phyloP scores from a whole-genome alignment of 1,139 yeast species.

The Debaryomyces coudertii region DNA sequence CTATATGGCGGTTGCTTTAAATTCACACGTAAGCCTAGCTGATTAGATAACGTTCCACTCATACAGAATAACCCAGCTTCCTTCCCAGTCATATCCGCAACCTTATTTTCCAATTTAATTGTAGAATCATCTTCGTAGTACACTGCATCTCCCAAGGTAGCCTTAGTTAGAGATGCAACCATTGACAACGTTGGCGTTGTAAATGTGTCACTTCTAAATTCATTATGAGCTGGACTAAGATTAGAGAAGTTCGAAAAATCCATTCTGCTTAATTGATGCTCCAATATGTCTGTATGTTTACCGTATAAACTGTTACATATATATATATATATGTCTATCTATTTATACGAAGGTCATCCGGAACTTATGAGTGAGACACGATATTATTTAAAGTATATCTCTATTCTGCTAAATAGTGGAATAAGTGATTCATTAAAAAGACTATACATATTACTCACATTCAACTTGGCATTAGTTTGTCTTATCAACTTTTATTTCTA shows the following conservation, averaged over 20 bases:
- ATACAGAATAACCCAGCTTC: conserved; percentile 48
- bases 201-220: conserved; percentile 52
- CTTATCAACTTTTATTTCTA: background rate
- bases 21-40: conserved; percentile 44
- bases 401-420: background rate
- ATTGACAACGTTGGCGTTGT: conserved; percentile 47
- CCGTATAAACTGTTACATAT: background rate
- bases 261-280: conserved; percentile 15
- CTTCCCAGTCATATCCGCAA: conserved; percentile 43
- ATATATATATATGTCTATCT: background rate
- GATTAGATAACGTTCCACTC: conserved; percentile 51
- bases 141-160: conserved; percentile 48
- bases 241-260: conserved; percentile 23
- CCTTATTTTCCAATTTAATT: conserved; percentile 35
- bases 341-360: background rate
- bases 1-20: conserved; percentile 51
- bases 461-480: background rate
- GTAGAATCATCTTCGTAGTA: conserved; percentile 48
- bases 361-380: conserved; percentile 2
- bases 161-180: conserved; percentile 32
- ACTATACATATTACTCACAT: background rate
- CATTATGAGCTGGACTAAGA: conserved; percentile 37
- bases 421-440: background rate
- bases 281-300: background rate
- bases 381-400: background rate